phyloP scores from a whole-genome alignment of 129 eudicot species.

The Tagetes patula region DNA sequence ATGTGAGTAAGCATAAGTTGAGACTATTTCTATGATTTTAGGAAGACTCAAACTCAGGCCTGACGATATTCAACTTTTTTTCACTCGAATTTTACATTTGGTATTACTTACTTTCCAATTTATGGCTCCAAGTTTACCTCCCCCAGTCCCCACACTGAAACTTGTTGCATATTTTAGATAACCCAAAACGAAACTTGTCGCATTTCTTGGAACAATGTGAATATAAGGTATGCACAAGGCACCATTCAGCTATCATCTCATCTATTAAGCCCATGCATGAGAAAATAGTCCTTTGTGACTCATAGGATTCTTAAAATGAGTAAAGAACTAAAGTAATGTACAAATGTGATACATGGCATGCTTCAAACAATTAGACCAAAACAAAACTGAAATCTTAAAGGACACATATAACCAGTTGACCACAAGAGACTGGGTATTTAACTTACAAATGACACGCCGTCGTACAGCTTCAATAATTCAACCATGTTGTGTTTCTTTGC shows the following conservation, averaged over 20 bases:
- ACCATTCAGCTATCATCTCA: conserved; percentile 1
- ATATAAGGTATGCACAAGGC: not conserved
- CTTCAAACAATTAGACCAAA: conserved; percentile 19
- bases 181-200: conserved; percentile 1
- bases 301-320: not conserved
- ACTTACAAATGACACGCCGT: conserved; percentile 91
- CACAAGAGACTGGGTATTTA: conserved; percentile 7
- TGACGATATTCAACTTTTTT: conserved; percentile 5
- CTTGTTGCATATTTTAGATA: conserved; percentile 3
- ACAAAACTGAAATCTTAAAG: conserved; percentile 11
- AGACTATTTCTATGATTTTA: conserved; percentile 18
- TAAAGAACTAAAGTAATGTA: conserved; percentile 8
- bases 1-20: conserved; percentile 18
- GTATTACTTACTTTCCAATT: conserved; percentile 1
- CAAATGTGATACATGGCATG: not conserved
- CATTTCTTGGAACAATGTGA: conserved; percentile 4
- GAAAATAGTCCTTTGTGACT: not conserved
- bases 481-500: conserved; percentile 73
- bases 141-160: conserved; percentile 18
- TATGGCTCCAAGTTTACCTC: conserved; percentile 16
- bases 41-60: conserved; percentile 7
- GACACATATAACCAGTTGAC: not conserved
- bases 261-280: not conserved
- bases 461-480: conserved; percentile 63
- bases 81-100: not conserved